Base-by-base conservation (phyloP, 352 stramenopile genomes). In the Pilasporangium apinafurcum region DNA sequence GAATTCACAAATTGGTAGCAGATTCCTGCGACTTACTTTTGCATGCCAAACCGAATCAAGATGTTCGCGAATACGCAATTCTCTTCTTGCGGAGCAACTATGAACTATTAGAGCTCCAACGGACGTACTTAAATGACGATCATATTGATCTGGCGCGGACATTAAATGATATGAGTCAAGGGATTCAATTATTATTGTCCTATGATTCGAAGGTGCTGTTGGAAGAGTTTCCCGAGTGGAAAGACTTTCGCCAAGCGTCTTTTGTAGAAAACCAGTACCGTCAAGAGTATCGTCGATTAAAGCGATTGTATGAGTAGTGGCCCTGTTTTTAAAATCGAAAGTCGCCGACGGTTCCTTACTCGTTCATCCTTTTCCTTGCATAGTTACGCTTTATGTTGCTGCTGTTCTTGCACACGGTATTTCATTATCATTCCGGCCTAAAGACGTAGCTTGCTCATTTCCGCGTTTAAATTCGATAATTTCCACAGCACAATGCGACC, bases 111-210 rank as follows among this genome's bases (percentile, higher is more conserved):
- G 75, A 94, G 62, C 65, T 96, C n/a, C 89, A 97, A 62, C 62
- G 68, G 14, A 49, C 53, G 34, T 81, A 86, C 29, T 50, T 95
- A 26, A 90, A 94, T 53, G 47, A 66, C 16, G 83, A 96, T 53
- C 90, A 98, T 53, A 91, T 96, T 39, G 86, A 97, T 53, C 60
- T 98, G 13, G 92, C 84, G 28, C 65, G 83, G 35, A 97, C 90
- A 24, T 68, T 92, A 25, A 91, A 96, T 38, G 92, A 98, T 40
- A 75, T 97, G 43, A 92, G 86, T 20, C 86, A 97, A 37, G 83
- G 71, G 18, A 95, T 98, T 42, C 73, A 95, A 44, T 52, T 96
- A 25, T 61, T 97, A 47, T 61, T 98, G 8, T 93, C 83, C 8
- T 76, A 84, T 44, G 76, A 95, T 30, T 70, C 83, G 9, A 85